These are phyloP conservation scores for Colletotrichum sp. DNA, from an alignment of 2,329 filamentous ascomycete species.

Conservation along the genomic window DNA sequence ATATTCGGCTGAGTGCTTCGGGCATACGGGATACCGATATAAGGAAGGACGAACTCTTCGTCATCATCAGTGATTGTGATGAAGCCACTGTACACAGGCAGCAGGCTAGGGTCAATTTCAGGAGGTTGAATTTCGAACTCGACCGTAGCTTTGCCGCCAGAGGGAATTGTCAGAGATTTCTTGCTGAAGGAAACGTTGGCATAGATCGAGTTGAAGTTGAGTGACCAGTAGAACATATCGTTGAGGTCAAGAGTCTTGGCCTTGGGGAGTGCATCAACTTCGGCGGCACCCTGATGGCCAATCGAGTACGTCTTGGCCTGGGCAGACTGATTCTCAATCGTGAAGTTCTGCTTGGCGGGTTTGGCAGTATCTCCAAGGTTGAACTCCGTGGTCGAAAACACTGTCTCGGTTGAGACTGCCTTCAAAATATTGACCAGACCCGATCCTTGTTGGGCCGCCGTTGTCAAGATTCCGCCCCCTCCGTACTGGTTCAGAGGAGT, in stretches of 20 bases:
- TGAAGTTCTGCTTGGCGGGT: neutral
- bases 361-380: neutral
- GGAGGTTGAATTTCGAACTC: neutral
- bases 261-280: neutral
- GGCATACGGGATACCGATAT: neutral
- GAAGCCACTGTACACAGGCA: constrained; percentile 7
- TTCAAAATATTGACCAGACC: constrained; percentile 3
- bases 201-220: neutral
- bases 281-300: neutral
- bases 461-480: neutral
- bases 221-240: constrained; percentile 12
- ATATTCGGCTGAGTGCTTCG: neutral
- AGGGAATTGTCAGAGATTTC: neutral
- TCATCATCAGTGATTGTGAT: neutral
- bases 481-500: neutral
- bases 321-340: constrained; percentile 2
- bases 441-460: constrained; percentile 4
- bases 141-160: neutral
- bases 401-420: neutral
- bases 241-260: neutral
- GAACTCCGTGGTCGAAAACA: constrained; percentile 4
- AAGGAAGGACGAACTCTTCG: neutral
- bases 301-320: neutral
- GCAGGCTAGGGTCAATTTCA: neutral
- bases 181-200: neutral